phyloP scores from a whole-genome alignment of 495 filamentous ascomycete genomes.

The Podospora tetraspora region DNA sequence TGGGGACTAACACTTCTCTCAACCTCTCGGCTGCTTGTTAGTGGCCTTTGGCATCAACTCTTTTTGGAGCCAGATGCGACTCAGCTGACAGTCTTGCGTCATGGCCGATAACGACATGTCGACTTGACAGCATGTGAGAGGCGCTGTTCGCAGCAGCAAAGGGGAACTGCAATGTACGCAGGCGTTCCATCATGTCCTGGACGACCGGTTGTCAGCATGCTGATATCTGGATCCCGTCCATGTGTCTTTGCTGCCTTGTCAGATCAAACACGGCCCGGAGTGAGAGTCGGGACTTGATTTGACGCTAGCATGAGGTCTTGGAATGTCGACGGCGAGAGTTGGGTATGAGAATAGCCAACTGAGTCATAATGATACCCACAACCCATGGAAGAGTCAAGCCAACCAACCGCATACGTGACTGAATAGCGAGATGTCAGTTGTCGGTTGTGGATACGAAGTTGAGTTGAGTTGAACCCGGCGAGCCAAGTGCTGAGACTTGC shows the following conservation, averaged over 20 bases:
- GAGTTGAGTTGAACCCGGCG: background rate
- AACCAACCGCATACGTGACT: background rate
- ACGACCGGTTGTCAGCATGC: background rate
- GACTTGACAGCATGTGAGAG: background rate
- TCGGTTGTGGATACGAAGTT: background rate
- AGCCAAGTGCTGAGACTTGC: background rate
- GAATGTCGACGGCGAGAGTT: background rate
- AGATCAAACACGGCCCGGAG: background rate
- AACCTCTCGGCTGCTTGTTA: background rate
- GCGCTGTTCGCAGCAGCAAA: background rate
- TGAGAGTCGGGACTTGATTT: background rate
- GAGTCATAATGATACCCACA: conserved; percentile 2
- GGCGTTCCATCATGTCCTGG: no score
- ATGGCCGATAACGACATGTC: background rate
- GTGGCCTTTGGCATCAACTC: background rate
- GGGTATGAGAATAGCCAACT: conserved; percentile 3
- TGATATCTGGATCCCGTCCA: background rate
- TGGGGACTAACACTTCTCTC: no score
- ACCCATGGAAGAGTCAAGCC: background rate
- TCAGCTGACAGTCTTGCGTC: background rate
- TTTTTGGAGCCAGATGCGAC: background rate
- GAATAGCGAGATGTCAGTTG: background rate
- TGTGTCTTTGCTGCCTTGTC: background rate
- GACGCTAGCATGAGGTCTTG: background rate
- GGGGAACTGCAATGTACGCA: background rate